These are phyloP conservation scores for Ganoderma lingzhi DNA, from an alignment of 1,284 basidiomycete genomes.

Conservation along the genomic window DNA sequence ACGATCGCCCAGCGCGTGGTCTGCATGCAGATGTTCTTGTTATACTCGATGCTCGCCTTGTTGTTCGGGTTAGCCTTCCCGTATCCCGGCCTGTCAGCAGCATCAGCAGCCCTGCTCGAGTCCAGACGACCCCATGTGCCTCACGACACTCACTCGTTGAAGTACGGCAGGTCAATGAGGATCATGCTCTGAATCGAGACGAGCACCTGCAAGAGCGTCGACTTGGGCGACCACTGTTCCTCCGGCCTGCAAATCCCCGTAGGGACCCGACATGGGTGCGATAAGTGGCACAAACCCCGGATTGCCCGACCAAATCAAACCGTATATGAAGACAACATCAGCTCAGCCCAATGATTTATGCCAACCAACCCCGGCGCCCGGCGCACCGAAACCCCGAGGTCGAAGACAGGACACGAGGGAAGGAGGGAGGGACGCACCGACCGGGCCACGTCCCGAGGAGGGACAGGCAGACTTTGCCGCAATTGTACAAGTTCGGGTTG, in stretches of 20 bases:
- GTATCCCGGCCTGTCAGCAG: constrained; percentile 50
- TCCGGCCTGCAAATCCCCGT: constrained; percentile 48
- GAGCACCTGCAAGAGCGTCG: constrained; percentile 62
- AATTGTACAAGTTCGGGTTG: constrained; percentile 62
- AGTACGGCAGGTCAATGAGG: constrained; percentile 61
- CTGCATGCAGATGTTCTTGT: constrained; percentile 50
- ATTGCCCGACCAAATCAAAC: neutral
- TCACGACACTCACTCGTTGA: constrained; percentile 56
- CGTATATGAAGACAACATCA: neutral
- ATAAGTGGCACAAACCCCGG: neutral
- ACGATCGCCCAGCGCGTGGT: constrained; percentile 59
- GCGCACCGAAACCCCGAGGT: neutral
- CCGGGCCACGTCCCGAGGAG: constrained; percentile 62
- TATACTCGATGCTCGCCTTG: constrained; percentile 51
- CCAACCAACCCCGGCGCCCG: neutral
- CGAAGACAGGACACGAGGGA: neutral
- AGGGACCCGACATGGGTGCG: neutral
- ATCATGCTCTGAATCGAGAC: constrained; percentile 69
- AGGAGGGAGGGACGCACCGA: constrained; percentile 42
- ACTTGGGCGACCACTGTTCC: constrained; percentile 60
- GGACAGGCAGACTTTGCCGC: constrained; percentile 61
- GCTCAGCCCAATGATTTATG: neutral
- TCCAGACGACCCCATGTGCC: neutral
- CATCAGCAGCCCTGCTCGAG: neutral
- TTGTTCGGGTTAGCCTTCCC: constrained; percentile 49